Base-by-base conservation (phyloP, 768 basidiomycete genomes). In the Lactarius vividus region DNA sequence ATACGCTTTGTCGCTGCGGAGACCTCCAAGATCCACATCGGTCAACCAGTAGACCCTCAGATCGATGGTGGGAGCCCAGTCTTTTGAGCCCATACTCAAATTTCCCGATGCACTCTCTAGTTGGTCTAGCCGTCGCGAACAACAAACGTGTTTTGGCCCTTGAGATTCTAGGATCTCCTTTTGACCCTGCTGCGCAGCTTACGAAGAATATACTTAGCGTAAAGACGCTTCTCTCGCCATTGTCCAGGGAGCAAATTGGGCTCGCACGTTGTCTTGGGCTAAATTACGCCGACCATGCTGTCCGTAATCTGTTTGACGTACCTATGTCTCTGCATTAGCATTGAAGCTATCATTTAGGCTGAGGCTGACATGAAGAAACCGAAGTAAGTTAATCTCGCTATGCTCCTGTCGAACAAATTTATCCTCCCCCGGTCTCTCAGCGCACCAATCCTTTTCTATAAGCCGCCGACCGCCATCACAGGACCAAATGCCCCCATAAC, bases 211-310 rank as follows among this genome's bases (percentile, higher is more conserved):
- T 88, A 0, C 77, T 93, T 53, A 92, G 90, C 3, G 90, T 92
- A 49, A 83, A 86, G 73, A 79, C 83, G 49, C 83, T 94, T 42
- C 81, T 94, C 20, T 78, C 85, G 3, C 91, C 91, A 13, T 80
- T 94, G 29, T 81, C 88, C 10, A 78, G 83, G 49, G 84, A 88
- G 66, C 81, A 91, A 72, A 80, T 92, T 68, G 85, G 84, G 66
- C 76, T 88, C 3, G 89, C 91, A 31, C 83, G 91, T 13, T 92
- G 90, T 75, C 76, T 94, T 15, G 91, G 91, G 0, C 77, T 94
- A 57, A 94, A 94, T 74, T 94, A 94, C 73, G 82, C 83, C n/a
- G 91, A 92, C 71, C 91, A 93, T 77, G 92, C 92, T 8, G 91
- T 83, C 80, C 71, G 66, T 83, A 35, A 37, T 29, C 75, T 23